These are phyloP conservation scores for Orbilia brochopaga DNA, from an alignment of 2,329 filamentous ascomycete genomes.

Conservation along the genomic window DNA sequence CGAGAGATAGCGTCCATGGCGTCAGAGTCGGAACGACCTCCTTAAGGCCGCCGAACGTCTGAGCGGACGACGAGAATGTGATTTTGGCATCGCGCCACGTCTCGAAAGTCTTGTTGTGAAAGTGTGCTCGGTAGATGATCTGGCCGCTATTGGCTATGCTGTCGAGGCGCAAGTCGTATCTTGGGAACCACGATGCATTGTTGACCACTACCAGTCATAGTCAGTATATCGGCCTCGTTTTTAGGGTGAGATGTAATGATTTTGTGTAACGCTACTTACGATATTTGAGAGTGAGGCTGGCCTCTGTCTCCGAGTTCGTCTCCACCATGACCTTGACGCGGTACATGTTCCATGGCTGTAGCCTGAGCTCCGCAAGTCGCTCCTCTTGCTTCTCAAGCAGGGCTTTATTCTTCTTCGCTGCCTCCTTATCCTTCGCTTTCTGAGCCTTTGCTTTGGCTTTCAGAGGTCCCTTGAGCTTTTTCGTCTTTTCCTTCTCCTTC, in stretches of 20 bases:
- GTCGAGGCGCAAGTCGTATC: constrained; percentile 67
- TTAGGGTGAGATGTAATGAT: not conserved
- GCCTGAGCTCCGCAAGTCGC: constrained; percentile 50
- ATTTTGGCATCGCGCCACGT: constrained; percentile 68
- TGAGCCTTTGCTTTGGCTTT: constrained; percentile 52
- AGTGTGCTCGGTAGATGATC: constrained; percentile 68
- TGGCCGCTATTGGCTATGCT: constrained; percentile 55
- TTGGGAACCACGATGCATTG: constrained; percentile 67
- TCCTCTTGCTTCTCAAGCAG: constrained; percentile 55
- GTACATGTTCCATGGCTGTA: constrained; percentile 43
- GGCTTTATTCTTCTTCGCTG: constrained; percentile 54
- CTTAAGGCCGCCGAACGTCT: constrained; percentile 65
- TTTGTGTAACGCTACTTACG: constrained; percentile 20
- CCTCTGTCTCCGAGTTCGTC: constrained; percentile 33
- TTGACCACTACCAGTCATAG: constrained; percentile 60
- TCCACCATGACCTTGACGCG: constrained; percentile 48
- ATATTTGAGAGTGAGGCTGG: constrained; percentile 45
- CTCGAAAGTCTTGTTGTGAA: constrained; percentile 69
- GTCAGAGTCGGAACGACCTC: constrained; percentile 65
- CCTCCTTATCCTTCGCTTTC: constrained; percentile 52
- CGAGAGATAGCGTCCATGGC: constrained; percentile 66
- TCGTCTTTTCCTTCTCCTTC: constrained; percentile 55
- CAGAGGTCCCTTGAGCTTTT: constrained; percentile 53
- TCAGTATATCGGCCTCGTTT: not conserved
- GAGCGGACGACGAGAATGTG: constrained; percentile 69